Evolutionary conservation across 768 basidiomycete species (phyloP).

Genomic region (Kwoniella europaea): DNA sequence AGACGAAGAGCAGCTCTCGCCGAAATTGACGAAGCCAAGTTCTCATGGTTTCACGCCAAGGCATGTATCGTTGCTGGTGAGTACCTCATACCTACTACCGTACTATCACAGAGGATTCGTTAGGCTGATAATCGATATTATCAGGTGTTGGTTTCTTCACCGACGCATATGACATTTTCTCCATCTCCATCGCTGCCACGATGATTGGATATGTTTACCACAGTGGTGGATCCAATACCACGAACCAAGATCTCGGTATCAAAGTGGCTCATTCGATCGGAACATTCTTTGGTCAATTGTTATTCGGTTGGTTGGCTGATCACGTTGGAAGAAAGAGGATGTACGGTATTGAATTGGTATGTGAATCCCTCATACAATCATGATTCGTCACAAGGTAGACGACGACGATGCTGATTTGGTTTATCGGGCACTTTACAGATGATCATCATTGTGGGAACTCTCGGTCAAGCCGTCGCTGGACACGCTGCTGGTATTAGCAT

Average conservation of each 20-base stretch:
- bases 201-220: conserved; percentile 84
- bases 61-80: conserved; percentile 62
- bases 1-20: conserved; percentile 78
- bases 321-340: conserved; percentile 58
- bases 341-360: conserved; percentile 61
- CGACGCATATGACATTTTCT: conserved; percentile 70
- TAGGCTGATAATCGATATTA: conserved; percentile 57
- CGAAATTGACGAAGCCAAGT: conserved; percentile 84
- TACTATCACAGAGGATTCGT: conserved; percentile 35
- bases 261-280: conserved; percentile 59
- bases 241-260: conserved; percentile 65
- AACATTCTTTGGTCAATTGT: conserved; percentile 56
- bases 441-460: conserved; percentile 58
- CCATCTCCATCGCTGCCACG: conserved; percentile 79
- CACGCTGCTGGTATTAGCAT: conserved; percentile 70
- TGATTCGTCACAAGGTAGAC: background rate
- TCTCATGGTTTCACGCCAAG: conserved; percentile 88
- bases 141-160: conserved; percentile 90
- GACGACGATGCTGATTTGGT: background rate
- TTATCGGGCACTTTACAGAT: conserved; percentile 28
- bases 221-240: conserved; percentile 60
- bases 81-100: conserved; percentile 75
- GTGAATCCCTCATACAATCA: conserved; percentile 24
- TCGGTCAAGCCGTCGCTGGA: conserved; percentile 68
- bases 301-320: conserved; percentile 59